Conservation (phyloP, 1,139 yeast genomes). For the Saccharomyces hybrid region DNA sequence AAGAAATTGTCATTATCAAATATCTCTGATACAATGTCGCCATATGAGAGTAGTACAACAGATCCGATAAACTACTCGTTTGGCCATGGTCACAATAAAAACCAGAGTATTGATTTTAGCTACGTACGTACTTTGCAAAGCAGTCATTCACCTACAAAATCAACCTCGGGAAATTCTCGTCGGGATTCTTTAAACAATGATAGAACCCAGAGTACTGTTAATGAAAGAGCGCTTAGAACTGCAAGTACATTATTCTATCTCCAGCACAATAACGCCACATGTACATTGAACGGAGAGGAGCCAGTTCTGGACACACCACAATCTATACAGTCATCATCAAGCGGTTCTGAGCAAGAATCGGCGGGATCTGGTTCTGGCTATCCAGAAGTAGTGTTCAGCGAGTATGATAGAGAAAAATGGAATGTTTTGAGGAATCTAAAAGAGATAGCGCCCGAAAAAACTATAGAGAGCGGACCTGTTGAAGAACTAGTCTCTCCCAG, state of each 20-base stretch:
- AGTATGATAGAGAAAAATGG: conserved; percentile 31
- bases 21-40: conserved; percentile 19
- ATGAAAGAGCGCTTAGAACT: conserved; percentile 14
- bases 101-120: conserved; percentile 28
- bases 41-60: conserved; percentile 2
- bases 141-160: conserved; percentile 25
- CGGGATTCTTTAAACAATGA: conserved; percentile 8
- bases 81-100: conserved; percentile 17
- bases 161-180: conserved; percentile 12
- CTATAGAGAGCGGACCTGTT: neutral
- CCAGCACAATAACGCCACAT: conserved; percentile 10
- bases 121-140: conserved; percentile 28
- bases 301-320: conserved; percentile 1
- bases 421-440: conserved; percentile 17
- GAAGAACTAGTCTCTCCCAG: neutral
- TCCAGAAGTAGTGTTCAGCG: conserved; percentile 24
- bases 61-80: conserved; percentile 5
- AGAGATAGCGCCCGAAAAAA: conserved; percentile 6
- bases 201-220: conserved; percentile 21
- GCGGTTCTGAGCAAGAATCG: conserved; percentile 1
- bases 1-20: conserved; percentile 29
- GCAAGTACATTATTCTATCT: conserved; percentile 16
- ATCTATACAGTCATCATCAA: neutral
- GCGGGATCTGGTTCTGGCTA: conserved; percentile 8
- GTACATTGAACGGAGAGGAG: conserved; percentile 3